Conservation (phyloP, 768 basidiomycete genomes). For the Pleurotus platypus region DNA sequence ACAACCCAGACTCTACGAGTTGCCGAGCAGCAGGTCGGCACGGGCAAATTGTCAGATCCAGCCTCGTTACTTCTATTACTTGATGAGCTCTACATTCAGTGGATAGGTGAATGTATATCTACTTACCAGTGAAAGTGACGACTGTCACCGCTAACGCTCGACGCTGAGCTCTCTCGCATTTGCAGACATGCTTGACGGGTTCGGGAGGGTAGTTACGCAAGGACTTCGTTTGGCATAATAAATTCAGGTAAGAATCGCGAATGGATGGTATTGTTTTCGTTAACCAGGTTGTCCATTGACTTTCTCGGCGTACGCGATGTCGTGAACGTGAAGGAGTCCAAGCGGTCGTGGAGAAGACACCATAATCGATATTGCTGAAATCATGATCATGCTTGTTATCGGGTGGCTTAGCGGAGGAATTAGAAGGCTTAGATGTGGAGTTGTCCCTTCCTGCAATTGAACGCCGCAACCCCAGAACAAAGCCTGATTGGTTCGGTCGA, state of each 20-base stretch:
- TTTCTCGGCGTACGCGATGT: not conserved
- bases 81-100: not conserved
- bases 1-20: constrained; percentile 20
- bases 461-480: not conserved
- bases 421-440: not conserved
- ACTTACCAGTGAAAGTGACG: constrained; percentile 8
- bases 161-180: not conserved
- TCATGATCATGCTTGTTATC: not conserved
- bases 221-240: not conserved
- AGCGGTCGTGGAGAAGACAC: not conserved
- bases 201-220: not conserved
- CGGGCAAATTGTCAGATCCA: constrained; percentile 8
- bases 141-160: not conserved
- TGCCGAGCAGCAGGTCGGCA: constrained; percentile 16
- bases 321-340: not conserved
- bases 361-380: not conserved
- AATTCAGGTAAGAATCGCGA: not conserved
- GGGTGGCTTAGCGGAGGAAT: not conserved
- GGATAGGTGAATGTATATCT: not conserved
- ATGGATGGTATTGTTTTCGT: not conserved
- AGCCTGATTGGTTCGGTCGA: not conserved
- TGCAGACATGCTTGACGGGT: not conserved
- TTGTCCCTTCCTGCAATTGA: not conserved
- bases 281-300: not conserved
- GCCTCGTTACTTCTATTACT: not conserved